phyloP scores from a whole-genome alignment of 1,284 basidiomycete genomes.

The Ceraceosorus guamensis region DNA sequence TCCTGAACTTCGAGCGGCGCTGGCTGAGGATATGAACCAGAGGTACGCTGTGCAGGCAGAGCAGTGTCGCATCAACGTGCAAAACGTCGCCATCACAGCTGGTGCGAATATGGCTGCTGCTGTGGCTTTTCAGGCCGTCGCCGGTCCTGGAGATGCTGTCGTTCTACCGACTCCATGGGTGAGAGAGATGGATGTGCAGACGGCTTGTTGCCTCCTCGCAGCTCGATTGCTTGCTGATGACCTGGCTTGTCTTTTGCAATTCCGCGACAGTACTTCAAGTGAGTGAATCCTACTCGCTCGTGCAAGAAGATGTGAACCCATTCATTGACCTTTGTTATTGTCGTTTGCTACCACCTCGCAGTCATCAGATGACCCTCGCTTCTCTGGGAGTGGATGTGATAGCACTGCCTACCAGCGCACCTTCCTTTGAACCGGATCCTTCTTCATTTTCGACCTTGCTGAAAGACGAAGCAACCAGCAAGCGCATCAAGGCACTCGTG shows the following conservation, averaged over 20 bases:
- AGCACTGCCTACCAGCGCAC: slow-evolving; percentile 58
- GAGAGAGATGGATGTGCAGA: no score
- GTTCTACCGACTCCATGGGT: slow-evolving; percentile 71
- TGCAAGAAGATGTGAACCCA: no score
- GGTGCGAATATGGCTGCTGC: slow-evolving; percentile 69
- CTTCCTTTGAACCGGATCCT: slow-evolving; percentile 60
- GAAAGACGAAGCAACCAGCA: slow-evolving; percentile 52
- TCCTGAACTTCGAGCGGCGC: slow-evolving; percentile 55
- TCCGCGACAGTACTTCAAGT: no score
- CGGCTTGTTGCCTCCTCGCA: no score
- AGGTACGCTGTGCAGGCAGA: slow-evolving; percentile 54
- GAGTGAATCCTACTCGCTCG: no score
- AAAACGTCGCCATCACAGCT: slow-evolving; percentile 53
- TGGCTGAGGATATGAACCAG: slow-evolving; percentile 61
- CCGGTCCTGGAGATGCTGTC: slow-evolving; percentile 65
- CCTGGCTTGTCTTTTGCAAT: no score
- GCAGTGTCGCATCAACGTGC: slow-evolving; percentile 42
- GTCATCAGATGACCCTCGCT: slow-evolving; percentile 58
- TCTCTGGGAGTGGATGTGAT: slow-evolving; percentile 52
- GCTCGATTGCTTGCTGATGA: no score
- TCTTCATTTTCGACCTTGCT: slow-evolving; percentile 54
- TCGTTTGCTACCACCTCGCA: slow-evolving; percentile 17
- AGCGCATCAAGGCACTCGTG: slow-evolving; percentile 58
- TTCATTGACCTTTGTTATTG: slow-evolving; percentile 1
- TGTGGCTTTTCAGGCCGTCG: slow-evolving; percentile 60